Base-by-base conservation (phyloP, 768 basidiomycete genomes). In the Collybiopsis confluens region DNA sequence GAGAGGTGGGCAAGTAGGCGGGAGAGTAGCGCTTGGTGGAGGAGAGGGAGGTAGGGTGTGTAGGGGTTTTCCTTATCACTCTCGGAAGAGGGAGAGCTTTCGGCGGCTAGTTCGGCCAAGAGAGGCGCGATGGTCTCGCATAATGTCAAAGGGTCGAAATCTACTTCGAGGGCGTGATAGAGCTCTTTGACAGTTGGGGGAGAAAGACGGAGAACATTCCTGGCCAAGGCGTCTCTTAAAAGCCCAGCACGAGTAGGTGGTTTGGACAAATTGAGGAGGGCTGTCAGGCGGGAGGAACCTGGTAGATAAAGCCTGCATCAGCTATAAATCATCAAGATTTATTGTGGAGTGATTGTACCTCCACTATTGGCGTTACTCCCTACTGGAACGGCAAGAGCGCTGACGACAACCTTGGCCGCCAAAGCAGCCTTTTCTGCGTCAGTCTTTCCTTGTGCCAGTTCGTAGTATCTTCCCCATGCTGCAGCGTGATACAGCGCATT, bases 401-500 rank as follows among this genome's bases (percentile, higher is more conserved):
- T 89, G 59, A 98, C 83, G 55, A 98, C 83, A 18, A 97, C 96
- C 68, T 94, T 91, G 1, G 89, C 91, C 0, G 95, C 91, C 37
- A 96, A 78, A 58, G 87, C 79, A 55, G 83, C 76, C 63, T 89
- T 70, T 63, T 92, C 92, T 59, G 90, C 88, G n/a, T 85, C 81
- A 0, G 81, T 75, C n/a, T 8, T 27, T n/a, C 66, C 85, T 86
- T 18, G 85, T 88, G 18, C 87, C 86, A 36, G 88, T 84, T 81
- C 78, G 63, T 87, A 85, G 67, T 94, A 97, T 53, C 86, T 79
- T 42, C 88, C 84, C 94, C 94, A 98, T 0, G 96, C 93, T 16
- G 96, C 93, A 45, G 96, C 95, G 66, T 98, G 96, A 73, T 93
- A 98, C 13, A 99, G 76, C 3, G 92, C 87, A 62, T 94, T 96